These are phyloP conservation scores for Clonostachys solani DNA, from an alignment of 2,329 filamentous ascomycete species.

Conservation along the genomic window DNA sequence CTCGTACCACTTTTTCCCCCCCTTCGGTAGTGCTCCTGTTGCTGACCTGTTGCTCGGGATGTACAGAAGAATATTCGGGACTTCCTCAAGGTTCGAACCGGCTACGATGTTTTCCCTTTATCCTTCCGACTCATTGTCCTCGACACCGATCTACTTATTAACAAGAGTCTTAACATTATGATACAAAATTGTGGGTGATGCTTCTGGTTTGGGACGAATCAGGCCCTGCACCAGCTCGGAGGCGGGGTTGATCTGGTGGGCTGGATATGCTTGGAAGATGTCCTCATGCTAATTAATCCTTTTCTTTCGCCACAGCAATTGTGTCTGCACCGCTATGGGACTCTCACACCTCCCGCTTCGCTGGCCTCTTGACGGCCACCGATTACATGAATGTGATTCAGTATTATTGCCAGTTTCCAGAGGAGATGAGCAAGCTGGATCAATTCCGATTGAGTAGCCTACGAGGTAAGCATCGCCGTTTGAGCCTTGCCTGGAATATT, in stretches of 20 bases:
- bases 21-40: neutral
- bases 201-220: no score
- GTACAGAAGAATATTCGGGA: conserved; percentile 72
- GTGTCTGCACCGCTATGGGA: conserved; percentile 98
- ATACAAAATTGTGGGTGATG: conserved; percentile 76
- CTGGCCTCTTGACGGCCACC: conserved; percentile 88
- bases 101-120: conserved; percentile 94
- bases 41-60: conserved; percentile 6
- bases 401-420: conserved; percentile 97
- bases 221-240: no score
- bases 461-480: conserved; percentile 56
- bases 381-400: conserved; percentile 99
- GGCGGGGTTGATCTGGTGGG: no score
- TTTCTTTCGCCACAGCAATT: conserved; percentile 59
- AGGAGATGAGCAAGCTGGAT: conserved; percentile 84
- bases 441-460: conserved; percentile 91
- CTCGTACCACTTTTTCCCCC: neutral
- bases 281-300: conserved; percentile 8
- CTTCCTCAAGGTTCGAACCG: conserved; percentile 93
- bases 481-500: neutral
- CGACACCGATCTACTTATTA: conserved; percentile 91
- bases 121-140: conserved; percentile 95
- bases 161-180: conserved; percentile 93
- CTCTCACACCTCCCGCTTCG: conserved; percentile 87
- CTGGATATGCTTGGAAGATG: neutral